Base-by-base conservation (phyloP, 306 rosid species). In the Calophaca sinica region DNA sequence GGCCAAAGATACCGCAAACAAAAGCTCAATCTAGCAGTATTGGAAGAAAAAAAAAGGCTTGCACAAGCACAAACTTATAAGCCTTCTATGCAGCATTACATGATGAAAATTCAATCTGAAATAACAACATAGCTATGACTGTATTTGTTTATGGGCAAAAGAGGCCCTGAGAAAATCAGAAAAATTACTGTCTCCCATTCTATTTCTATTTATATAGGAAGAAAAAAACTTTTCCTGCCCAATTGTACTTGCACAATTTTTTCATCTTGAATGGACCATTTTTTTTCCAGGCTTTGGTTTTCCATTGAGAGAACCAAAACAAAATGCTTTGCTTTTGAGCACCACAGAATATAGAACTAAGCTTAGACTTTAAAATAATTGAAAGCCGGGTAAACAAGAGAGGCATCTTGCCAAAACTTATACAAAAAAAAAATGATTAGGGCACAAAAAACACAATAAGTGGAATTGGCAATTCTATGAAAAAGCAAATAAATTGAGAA, bases 401-500 rank as follows among this genome's bases (percentile, higher is more conserved):
- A 69, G n/a, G 52, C 35, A 81, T 53, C 68, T 33, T 39, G 48
- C 38, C 68, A 38, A 75, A 84, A 66, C 74, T 58, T 39, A 15
- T 0, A 65, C 14, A 6, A 50, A 20, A 11, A n/a, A 2, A 35
- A 20, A 2, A 14, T 48, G 51, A 83, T 79, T 79, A 52, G 67
- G 83, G 80, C 49, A 77, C 42, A 77, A 59, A 65, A 65, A 59
- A 59, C 67, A 59, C 52, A 63, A 73, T 31, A 62, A 45, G 12
- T 71, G 62, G 28, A 68, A 53, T 15, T 48, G 61, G 4, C 6
- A 50, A 51, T 45, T 50, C 54, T 1, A 68, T 42, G 73, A 66
- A 84, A 69, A 75, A 51, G 20, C 6, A 53, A 78, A 71, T 62
- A 52, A 65, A 67, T 64, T 70, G 51, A 59, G 63, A 62, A 74